Evolutionary conservation across 768 basidiomycete genomes (phyloP), one percentile per base, ranked within the genome.

Genomic region (Leccinellum albellum): DNA sequence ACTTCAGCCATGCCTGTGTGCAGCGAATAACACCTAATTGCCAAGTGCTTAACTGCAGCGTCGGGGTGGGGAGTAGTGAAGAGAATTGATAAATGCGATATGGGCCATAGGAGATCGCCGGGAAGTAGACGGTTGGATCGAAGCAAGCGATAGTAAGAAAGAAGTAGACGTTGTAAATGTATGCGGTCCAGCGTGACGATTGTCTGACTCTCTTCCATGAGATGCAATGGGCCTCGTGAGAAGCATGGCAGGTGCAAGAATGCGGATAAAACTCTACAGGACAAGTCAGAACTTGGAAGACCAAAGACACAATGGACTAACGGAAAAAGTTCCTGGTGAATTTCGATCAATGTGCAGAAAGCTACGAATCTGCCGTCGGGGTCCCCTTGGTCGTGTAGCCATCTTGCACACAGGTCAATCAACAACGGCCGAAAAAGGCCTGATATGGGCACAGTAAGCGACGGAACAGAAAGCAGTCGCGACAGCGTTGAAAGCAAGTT

Each of bases 101-200:
- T 52, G 3, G 82, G 69, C 93, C 94, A 96, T 32, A 72, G 64
- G n/a, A 85, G 73, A 15, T 81, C 73, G 15, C 66, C 58, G 3
- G 91, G 86, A 20, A 94, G 78, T 59, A 83, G 75, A 15, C 85
- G 84, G 68, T 91, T 93, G 23, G 84, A 84, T 66, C 81, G 79
- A 17, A 94, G 76, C 50, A 96, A 79, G 37, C 94, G 86, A 66
- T 89, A 89, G 65, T 94, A 91, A 1, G 89, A 82, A 45, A 96
- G 77, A 31, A 97, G 79, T 0, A 89, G 70, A 50, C 77, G 76
- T 23, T 94, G 90, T 13, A 94, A 72, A n/a, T 79, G 78, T 20
- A 66, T 64, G 6, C 70, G 53, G 35, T 85, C 77, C 49, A 77
- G 57, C 2, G 64, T 57, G n/a, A 68, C 50, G 17, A 71, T 49